These are phyloP conservation scores for Aspergillus bridgeri DNA, from an alignment of 495 filamentous ascomycete genomes.

Conservation along the genomic window DNA sequence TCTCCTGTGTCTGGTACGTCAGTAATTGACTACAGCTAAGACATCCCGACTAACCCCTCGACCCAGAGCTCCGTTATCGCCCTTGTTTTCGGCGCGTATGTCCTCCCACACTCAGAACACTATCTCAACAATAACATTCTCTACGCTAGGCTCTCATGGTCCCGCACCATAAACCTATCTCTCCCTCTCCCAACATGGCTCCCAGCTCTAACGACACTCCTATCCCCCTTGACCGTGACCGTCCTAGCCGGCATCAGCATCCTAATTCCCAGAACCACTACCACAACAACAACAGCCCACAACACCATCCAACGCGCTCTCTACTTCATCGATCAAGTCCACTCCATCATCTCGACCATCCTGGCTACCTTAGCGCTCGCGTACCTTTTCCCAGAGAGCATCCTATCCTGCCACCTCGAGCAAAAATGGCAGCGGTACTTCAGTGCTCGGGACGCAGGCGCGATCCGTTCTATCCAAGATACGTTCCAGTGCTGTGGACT, in stretches of 20 bases:
- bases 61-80: constrained; percentile 4
- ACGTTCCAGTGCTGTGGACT: constrained; percentile 63
- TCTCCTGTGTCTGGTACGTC: background rate
- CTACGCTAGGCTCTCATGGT: constrained; percentile 17
- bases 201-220: constrained; percentile 24
- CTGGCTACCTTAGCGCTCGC: constrained; percentile 56
- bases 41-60: background rate
- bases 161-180: constrained; percentile 19
- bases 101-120: background rate
- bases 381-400: constrained; percentile 44
- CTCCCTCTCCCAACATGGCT: constrained; percentile 29
- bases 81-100: constrained; percentile 24
- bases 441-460: constrained; percentile 38
- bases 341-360: constrained; percentile 47
- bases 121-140: background rate
- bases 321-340: constrained; percentile 25
- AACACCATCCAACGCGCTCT: background rate
- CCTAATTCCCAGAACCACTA: constrained; percentile 2
- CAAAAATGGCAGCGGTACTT: constrained; percentile 53
- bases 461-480: constrained; percentile 62
- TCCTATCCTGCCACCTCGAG: constrained; percentile 50
- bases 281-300: constrained; percentile 1
- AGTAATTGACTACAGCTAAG: background rate
- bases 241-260: constrained; percentile 11
- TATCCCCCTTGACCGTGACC: constrained; percentile 6